Base-by-base conservation (phyloP, 2,329 filamentous ascomycete species). In the Volutella citrinella region DNA sequence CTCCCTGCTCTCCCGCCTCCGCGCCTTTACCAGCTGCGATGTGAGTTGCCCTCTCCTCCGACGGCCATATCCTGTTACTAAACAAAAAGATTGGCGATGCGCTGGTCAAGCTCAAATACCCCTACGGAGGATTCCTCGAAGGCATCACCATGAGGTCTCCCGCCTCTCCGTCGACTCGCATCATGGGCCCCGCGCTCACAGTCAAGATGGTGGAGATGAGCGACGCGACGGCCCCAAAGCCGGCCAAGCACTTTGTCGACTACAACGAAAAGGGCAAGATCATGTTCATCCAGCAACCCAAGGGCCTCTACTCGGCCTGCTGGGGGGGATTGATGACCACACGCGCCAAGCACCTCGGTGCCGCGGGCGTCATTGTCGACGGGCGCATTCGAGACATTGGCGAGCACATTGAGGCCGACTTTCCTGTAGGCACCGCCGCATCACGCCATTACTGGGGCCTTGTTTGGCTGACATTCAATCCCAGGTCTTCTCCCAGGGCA, bases 271-370 rank as follows among this genome's bases (percentile, higher is more conserved):
- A 38, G 3, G 34, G 36, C 1, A 38, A 45, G 10, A 32, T 58
- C 36, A 55, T 58, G 52, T 58, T 53, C 25, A 43, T 58, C 5
- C 46, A 55, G 22, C 52, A 58, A 22, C 55, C 55, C 7, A 51
- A 50, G 20, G 44, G 41, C 3, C 25, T 54, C 3, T 29, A 37
- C 10, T 53, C 51, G 2, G 52, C 55, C 5, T 56, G 53, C 34
- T 59, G 52, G 52, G 55, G 55, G 28, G 43, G 45, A 1, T 38
- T 57, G 11, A 58, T 58, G 55, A 53, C 54, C 2, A 57, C 52
- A 3, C 42, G 55, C 3, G 55, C 55, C 9, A 43, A 53, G 21
- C 48, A 40, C 3, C 40, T 57, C 1, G 52, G 55, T 0, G 51
- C 55, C 0, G 25, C 45, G n/a, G 55, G 47, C 3, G 50, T 50